Evolutionary conservation across 192 early-diverging fungal genomes (phyloP).

Genomic region (Thoreauomyces humboldtii): DNA sequence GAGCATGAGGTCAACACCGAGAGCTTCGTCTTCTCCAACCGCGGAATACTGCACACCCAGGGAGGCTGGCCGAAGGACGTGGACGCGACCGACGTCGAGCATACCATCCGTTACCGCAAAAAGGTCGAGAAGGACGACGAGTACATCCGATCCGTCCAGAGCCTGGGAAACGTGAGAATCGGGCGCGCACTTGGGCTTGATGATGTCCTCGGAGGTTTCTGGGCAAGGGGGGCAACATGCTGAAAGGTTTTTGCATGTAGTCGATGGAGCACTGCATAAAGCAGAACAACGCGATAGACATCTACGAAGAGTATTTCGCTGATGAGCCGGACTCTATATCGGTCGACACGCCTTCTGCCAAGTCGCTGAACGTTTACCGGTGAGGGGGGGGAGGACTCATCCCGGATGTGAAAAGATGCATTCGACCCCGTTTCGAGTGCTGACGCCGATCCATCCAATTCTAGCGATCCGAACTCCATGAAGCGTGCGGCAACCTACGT

Average conservation of each 20-base stretch:
- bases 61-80: conserved; percentile 69
- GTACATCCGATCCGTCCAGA: conserved; percentile 52
- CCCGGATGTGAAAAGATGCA: neutral
- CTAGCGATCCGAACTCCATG: conserved; percentile 53
- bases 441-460: too few relatives aligned
- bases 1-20: conserved; percentile 69
- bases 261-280: conserved; percentile 62
- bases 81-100: conserved; percentile 58
- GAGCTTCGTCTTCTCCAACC: conserved; percentile 43
- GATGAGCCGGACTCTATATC: conserved; percentile 43
- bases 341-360: conserved; percentile 48
- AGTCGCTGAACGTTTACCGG: conserved; percentile 60
- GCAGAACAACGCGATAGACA: conserved; percentile 68
- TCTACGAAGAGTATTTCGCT: conserved; percentile 63
- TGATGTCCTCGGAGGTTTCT: too few relatives aligned
- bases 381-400: conserved; percentile 1
- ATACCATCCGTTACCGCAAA: conserved; percentile 61
- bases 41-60: conserved; percentile 55
- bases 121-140: conserved; percentile 69
- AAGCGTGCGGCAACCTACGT: conserved; percentile 53
- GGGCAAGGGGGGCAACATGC: too few relatives aligned
- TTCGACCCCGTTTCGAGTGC: neutral
- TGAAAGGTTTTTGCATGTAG: conserved; percentile 16
- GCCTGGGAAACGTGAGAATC: conserved; percentile 36
- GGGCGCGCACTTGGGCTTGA: too few relatives aligned